Conservation (phyloP, 208 protist genomes). For the Acanthamoeba comandoni region DNA sequence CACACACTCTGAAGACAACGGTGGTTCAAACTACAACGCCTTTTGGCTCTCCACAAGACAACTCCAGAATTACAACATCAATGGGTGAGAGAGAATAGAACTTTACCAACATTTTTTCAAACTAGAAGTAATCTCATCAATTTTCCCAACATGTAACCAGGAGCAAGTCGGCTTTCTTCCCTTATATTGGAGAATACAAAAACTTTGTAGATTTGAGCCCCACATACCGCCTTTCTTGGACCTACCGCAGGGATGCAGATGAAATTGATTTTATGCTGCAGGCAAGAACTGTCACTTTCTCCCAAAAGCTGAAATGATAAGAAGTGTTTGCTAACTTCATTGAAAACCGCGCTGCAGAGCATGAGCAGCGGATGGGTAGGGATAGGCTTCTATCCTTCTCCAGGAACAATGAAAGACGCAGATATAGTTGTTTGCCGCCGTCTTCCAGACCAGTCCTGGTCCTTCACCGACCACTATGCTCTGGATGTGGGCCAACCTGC, state of each 20-base stretch:
- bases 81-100: no score
- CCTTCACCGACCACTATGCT: constrained; percentile 11
- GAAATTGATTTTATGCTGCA: constrained; percentile 24
- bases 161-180: constrained; percentile 13
- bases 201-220: constrained; percentile 33
- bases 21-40: no score
- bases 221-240: constrained; percentile 57
- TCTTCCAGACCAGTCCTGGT: neutral
- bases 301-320: no score
- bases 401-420: constrained; percentile 49
- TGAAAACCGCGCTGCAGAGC: neutral
- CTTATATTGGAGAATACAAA: constrained; percentile 4
- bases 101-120: no score
- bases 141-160: no score
- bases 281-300: neutral
- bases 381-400: constrained; percentile 13
- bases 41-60: no score
- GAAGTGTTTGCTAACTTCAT: no score
- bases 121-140: no score
- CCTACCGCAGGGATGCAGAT: neutral
- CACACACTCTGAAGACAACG: no score
- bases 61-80: no score
- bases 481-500: constrained; percentile 24
- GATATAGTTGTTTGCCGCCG: constrained; percentile 56
- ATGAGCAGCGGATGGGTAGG: constrained; percentile 61